phyloP scores from a whole-genome alignment of 208 protist genomes.

The Acanthamoeba royreba region DNA sequence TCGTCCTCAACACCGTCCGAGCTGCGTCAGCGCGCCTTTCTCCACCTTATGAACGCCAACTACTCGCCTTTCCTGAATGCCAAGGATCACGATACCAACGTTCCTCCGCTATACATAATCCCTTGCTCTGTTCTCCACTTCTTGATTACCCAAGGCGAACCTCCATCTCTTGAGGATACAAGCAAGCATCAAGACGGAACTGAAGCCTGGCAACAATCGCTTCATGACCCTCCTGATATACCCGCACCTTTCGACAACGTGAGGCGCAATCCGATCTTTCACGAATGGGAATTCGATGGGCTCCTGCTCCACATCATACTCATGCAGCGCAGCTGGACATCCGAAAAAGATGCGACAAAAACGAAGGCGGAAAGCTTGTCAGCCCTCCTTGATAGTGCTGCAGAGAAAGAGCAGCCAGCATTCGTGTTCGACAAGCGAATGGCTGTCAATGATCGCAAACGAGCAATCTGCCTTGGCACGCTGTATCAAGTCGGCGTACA shows the following conservation, averaged over 20 bases:
- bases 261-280: neutral
- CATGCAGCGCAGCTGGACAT: neutral
- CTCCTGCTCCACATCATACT: neutral
- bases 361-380: too few relatives aligned
- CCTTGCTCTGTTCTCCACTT: neutral
- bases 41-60: neutral
- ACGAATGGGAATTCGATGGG: neutral
- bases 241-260: neutral
- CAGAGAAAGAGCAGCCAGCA: neutral
- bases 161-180: too few relatives aligned
- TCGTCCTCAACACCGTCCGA: neutral
- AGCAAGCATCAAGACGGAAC: too few relatives aligned
- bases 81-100: neutral
- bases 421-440: neutral
- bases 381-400: too few relatives aligned
- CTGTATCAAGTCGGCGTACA: neutral
- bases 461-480: neutral
- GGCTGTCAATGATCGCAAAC: neutral
- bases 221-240: too few relatives aligned
- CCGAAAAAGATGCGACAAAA: neutral
- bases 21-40: neutral
- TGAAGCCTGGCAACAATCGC: too few relatives aligned
- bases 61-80: neutral
- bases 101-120: neutral
- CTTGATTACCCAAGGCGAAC: neutral